These are phyloP conservation scores for Ophiostoma triangulosporum DNA, from an alignment of 2,329 filamentous ascomycete genomes.

Conservation along the genomic window DNA sequence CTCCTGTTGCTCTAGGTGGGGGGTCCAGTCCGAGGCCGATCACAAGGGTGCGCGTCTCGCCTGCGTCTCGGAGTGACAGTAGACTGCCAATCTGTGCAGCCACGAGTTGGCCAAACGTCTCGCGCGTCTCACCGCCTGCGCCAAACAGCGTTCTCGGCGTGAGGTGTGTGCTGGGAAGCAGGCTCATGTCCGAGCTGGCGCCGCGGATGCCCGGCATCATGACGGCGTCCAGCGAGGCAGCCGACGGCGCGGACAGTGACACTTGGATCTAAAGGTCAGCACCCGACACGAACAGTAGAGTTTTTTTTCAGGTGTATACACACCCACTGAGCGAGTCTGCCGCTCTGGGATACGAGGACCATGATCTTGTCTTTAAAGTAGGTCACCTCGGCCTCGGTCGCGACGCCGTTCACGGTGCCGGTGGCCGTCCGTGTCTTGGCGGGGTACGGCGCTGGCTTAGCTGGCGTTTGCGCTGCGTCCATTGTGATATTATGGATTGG, in stretches of 20 bases:
- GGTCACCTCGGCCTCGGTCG: constrained; percentile 59
- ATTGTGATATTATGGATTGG: constrained; percentile 11
- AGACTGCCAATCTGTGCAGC: constrained; percentile 80
- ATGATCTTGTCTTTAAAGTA: constrained; percentile 84
- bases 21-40: constrained; percentile 43
- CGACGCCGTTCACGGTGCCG: constrained; percentile 50
- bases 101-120: constrained; percentile 75
- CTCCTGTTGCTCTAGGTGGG: constrained; percentile 17
- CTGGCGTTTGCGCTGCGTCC: constrained; percentile 19
- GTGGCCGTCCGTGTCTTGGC: constrained; percentile 37
- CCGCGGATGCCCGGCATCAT: constrained; percentile 31
- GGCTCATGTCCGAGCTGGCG: constrained; percentile 9
- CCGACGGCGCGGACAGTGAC: constrained; percentile 54
- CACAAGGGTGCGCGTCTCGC: constrained; percentile 47
- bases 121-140: constrained; percentile 63
- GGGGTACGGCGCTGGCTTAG: constrained; percentile 42
- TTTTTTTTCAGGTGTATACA: constrained; percentile 12
- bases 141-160: constrained; percentile 81
- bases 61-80: constrained; percentile 56
- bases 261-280: constrained; percentile 52
- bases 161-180: constrained; percentile 66
- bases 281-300: too few relatives aligned
- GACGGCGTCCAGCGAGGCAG: constrained; percentile 48
- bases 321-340: constrained; percentile 86
- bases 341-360: constrained; percentile 76